Conservation (phyloP, 805 yeast species). For the Brettanomyces anomalus region DNA sequence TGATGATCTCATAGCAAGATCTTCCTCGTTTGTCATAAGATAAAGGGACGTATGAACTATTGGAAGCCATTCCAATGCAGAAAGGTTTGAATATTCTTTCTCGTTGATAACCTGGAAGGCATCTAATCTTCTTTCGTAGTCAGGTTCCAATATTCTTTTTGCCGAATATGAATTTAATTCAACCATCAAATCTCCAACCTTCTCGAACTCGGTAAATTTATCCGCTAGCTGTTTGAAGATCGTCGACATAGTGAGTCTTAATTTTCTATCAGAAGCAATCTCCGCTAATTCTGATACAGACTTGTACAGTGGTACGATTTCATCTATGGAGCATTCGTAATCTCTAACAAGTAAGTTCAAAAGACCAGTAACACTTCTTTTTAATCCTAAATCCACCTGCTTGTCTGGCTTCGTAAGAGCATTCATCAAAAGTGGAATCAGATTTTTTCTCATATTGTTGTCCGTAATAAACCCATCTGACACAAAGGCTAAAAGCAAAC, state of each 20-base stretch:
- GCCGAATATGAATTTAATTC: slow-evolving; percentile 65
- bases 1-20: slow-evolving; percentile 70
- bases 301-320: slow-evolving; percentile 28
- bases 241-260: slow-evolving; percentile 52
- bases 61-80: slow-evolving; percentile 69
- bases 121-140: slow-evolving; percentile 63
- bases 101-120: slow-evolving; percentile 65
- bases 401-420: slow-evolving; percentile 51
- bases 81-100: slow-evolving; percentile 31
- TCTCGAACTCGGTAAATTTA: slow-evolving; percentile 33
- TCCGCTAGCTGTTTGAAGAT: slow-evolving; percentile 53
- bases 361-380: slow-evolving; percentile 47
- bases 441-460: slow-evolving; percentile 39
- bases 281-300: slow-evolving; percentile 39
- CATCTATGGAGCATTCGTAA: slow-evolving; percentile 43
- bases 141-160: slow-evolving; percentile 60
- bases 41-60: slow-evolving; percentile 58
- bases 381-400: slow-evolving; percentile 43
- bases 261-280: slow-evolving; percentile 46
- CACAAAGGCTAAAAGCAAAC: slow-evolving; percentile 41
- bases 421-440: slow-evolving; percentile 48
- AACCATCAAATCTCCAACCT: slow-evolving; percentile 42
- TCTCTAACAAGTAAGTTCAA: slow-evolving; percentile 45
- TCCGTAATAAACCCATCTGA: slow-evolving; percentile 51
- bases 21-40: slow-evolving; percentile 69